phyloP scores from a whole-genome alignment of 164 flowering plant genomes.

The Saururus chinensis region DNA sequence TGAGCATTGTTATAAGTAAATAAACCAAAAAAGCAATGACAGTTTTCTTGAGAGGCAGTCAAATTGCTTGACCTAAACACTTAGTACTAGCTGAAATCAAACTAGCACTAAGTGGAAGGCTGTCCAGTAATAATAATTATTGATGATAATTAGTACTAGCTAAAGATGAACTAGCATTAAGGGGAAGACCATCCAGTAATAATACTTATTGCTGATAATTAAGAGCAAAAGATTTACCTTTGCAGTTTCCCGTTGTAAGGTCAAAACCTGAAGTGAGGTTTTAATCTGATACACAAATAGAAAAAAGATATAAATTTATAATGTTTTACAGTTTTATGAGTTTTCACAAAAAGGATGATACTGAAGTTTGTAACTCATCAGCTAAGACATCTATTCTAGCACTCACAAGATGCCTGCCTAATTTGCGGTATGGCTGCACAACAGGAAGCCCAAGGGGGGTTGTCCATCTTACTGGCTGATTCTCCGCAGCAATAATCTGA shows the following conservation, averaged over 20 bases:
- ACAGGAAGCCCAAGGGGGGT: conserved; percentile 94
- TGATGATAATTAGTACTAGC: too few relatives aligned
- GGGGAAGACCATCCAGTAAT: not conserved
- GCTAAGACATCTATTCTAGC: not conserved
- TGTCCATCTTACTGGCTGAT: conserved; percentile 70
- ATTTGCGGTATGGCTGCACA: conserved; percentile 71
- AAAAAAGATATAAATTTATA: not conserved
- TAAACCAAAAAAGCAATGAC: too few relatives aligned
- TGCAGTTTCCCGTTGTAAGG: conserved; percentile 67
- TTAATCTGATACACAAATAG: conserved; percentile 49
- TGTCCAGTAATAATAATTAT: too few relatives aligned
- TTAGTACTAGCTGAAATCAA: too few relatives aligned
- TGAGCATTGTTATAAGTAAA: too few relatives aligned
- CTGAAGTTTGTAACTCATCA: too few relatives aligned
- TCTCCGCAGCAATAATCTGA: conserved; percentile 72
- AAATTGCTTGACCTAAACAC: too few relatives aligned
- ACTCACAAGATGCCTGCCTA: conserved; percentile 65
- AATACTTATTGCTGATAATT: not conserved
- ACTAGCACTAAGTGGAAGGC: not conserved
- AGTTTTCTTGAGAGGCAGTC: too few relatives aligned
- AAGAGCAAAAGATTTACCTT: conserved; percentile 30
- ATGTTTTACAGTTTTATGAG: not conserved
- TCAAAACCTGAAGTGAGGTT: conserved; percentile 76
- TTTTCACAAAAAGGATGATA: not conserved
- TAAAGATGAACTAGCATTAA: not conserved